phyloP scores from a whole-genome alignment of 176 grass and related monocot species.

The Cymbopogon citratus region DNA sequence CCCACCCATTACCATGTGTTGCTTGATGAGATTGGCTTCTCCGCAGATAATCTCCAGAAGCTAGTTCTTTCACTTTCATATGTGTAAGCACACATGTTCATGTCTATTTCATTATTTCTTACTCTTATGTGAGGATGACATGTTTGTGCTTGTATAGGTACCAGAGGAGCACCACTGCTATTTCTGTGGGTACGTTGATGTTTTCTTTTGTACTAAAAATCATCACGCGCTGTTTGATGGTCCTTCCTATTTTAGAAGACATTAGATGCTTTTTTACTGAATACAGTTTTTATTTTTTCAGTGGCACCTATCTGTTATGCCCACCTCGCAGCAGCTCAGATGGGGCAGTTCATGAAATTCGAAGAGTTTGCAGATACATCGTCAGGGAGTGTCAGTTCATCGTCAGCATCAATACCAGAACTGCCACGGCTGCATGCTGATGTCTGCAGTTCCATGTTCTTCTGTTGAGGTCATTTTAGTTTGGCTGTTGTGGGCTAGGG shows the following conservation, averaged over 20 bases:
- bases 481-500: not conserved
- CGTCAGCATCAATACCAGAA: slow-evolving; percentile 45
- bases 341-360: slow-evolving; percentile 78
- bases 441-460: slow-evolving; percentile 90
- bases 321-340: slow-evolving; percentile 75
- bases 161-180: slow-evolving; percentile 94
- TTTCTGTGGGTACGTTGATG: slow-evolving; percentile 61
- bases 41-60: slow-evolving; percentile 70
- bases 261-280: not conserved
- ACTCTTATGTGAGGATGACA: not conserved
- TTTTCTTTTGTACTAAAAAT: not conserved
- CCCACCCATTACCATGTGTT: slow-evolving; percentile 89
- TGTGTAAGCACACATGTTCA: slow-evolving; percentile 51
- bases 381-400: slow-evolving; percentile 32
- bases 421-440: slow-evolving; percentile 67
- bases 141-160: slow-evolving; percentile 43
- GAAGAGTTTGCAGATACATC: slow-evolving; percentile 62
- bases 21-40: slow-evolving; percentile 76
- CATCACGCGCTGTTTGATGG: not conserved
- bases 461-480: slow-evolving; percentile 50
- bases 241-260: not conserved
- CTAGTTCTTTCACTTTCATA: slow-evolving; percentile 85
- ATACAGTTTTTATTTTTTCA: slow-evolving; percentile 31
- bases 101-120: not conserved
- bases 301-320: slow-evolving; percentile 90